These are phyloP conservation scores for Boechera divaricarpa DNA, from an alignment of 345 rosid species.

Conservation along the genomic window DNA sequence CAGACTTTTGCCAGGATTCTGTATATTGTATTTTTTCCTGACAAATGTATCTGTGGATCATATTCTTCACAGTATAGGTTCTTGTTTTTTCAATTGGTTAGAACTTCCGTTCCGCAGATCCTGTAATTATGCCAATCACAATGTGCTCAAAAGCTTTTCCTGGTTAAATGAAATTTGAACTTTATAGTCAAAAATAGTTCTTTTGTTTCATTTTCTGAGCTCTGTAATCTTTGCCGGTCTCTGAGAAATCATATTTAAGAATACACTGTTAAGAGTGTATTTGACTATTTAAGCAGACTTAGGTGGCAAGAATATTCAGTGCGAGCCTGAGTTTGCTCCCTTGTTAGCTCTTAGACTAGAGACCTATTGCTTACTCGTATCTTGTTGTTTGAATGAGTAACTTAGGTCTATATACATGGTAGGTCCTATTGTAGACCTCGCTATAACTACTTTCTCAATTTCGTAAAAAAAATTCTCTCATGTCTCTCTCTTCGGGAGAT, in stretches of 20 bases:
- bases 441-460: conserved; percentile 21
- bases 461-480: neutral
- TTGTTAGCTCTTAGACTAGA: conserved; percentile 12
- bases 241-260: conserved; percentile 10
- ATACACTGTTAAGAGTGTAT: conserved; percentile 12
- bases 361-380: conserved; percentile 15
- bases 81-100: conserved; percentile 83
- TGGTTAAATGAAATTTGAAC: conserved; percentile 33
- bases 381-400: conserved; percentile 26
- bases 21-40: conserved; percentile 92
- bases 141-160: conserved; percentile 45
- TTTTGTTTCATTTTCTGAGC: conserved; percentile 4
- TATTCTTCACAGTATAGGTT: conserved; percentile 75
- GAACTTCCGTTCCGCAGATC: conserved; percentile 69
- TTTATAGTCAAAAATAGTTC: conserved; percentile 27
- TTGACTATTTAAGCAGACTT: conserved; percentile 1
- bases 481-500: conserved; percentile 38
- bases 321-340: conserved; percentile 21
- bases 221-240: conserved; percentile 19
- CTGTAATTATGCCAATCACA: conserved; percentile 65
- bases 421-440: conserved; percentile 19
- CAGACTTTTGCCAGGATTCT: conserved; percentile 76
- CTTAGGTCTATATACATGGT: conserved; percentile 21
- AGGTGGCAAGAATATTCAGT: conserved; percentile 19
- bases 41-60: conserved; percentile 73